Base-by-base conservation (phyloP, 2,329 filamentous ascomycete genomes). In the Acrodontium crateriforme region DNA sequence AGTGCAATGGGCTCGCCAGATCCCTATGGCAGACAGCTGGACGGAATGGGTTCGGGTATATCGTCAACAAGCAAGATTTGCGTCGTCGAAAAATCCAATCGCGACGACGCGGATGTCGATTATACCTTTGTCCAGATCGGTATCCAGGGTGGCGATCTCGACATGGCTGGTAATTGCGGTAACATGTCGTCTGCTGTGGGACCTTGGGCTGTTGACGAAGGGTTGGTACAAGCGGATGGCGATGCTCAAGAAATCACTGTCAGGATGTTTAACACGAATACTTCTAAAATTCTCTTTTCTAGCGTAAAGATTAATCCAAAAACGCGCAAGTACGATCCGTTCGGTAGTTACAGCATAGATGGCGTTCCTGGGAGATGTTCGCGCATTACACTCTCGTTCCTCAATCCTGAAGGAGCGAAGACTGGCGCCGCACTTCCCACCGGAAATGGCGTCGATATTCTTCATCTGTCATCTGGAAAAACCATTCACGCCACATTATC, bases 61-160 rank as follows among this genome's bases (percentile, higher is more conserved):
- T 78, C 74, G 7, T 74, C 69, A 23, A 66, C 78, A 3, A 77
- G 71, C 31, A 84, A 84, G 50, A 61, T 83, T 11, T 78, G 76
- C 51, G 60, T 84, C 2, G 61, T 84, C 2, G 66, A 64, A 3
- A 56, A 57, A 1, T 62, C 71, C 3, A 45, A 51, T 2, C 54
- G 60, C 10, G 34, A 49, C 0, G 63, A 62, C 15, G 64, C 63
- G 0, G 68, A 80, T 37, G 60, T 81, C 9, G 71, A 79, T 34
- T 82, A 76, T 44, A 83, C 76, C 0, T 83, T 83, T 46, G 68
- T 76, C 2, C 71, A 74, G 20, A 58, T 82, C 5, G 76, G 76
- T 3, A 66, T 82, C 29, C 65, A 66, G 28, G 63, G 74, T 39
- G 56, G 58, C 4, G 53, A 58, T 17, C 61, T 83, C 2, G 77